A percentile compares a stretch with the other conserved stretches of the same genome.
Evolutionary conservation across 2,329 filamentous ascomycete species (phyloP).

Genomic region (Alternaria burnsii): DNA sequence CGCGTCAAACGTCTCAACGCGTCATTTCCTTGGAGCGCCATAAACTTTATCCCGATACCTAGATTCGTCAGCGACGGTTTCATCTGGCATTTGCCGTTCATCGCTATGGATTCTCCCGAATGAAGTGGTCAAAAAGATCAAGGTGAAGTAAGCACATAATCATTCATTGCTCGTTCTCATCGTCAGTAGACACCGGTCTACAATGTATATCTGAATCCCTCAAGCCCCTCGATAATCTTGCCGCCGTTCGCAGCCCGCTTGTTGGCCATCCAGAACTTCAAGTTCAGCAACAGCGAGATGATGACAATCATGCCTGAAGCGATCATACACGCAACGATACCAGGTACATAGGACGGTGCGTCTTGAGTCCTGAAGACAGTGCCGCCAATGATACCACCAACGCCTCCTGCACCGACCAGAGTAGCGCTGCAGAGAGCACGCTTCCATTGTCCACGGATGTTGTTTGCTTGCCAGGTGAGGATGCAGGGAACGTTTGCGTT

Average conservation of each 20-base stretch:
- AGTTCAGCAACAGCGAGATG: constrained; percentile 39
- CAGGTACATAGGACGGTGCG: constrained; percentile 45
- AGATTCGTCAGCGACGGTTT: background rate
- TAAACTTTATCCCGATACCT: background rate
- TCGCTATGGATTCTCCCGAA: background rate
- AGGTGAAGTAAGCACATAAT: background rate
- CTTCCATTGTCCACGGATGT: constrained; percentile 89
- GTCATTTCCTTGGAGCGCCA: background rate
- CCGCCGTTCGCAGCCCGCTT: constrained; percentile 51
- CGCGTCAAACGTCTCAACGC: background rate
- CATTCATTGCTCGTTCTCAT: background rate
- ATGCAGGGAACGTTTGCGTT: constrained; percentile 78
- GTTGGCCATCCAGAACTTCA: constrained; percentile 50
- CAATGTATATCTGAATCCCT: constrained; percentile 44
- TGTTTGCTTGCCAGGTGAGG: constrained; percentile 85
- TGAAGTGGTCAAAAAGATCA: background rate
- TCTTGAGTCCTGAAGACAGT: constrained; percentile 70
- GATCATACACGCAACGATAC: constrained; percentile 50
- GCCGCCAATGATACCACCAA: constrained; percentile 81
- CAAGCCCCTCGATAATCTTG: constrained; percentile 49
- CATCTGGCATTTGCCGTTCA: background rate
- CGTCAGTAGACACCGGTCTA: constrained; percentile 4
- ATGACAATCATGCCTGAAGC: constrained; percentile 47
- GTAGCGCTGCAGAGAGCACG: constrained; percentile 79
- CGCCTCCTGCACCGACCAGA: constrained; percentile 76